These are phyloP conservation scores for Penicillium soppii DNA, from an alignment of 495 filamentous ascomycete genomes.

Conservation along the genomic window DNA sequence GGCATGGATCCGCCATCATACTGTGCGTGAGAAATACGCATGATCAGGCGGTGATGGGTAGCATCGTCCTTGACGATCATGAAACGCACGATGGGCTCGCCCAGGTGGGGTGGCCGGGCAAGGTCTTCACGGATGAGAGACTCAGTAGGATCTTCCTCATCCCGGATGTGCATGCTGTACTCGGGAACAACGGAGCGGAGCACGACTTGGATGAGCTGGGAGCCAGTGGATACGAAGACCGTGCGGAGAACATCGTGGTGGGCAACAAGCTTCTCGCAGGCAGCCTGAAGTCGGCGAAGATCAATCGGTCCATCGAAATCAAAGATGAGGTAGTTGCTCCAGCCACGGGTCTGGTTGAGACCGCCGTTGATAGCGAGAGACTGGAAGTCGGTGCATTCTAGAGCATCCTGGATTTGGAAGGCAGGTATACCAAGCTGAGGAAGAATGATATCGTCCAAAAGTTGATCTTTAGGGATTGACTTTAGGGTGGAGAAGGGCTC, in stretches of 20 bases:
- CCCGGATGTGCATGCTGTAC: slow-evolving; percentile 9
- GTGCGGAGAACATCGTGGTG: slow-evolving; percentile 47
- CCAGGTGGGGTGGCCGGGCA: slow-evolving; percentile 43
- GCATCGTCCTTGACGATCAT: slow-evolving; percentile 43
- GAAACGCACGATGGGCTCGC: slow-evolving; percentile 55
- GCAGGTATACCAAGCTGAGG: slow-evolving; percentile 6
- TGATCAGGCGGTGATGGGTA: slow-evolving; percentile 44
- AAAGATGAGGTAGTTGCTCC: slow-evolving; percentile 15
- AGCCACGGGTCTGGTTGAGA: slow-evolving; percentile 11
- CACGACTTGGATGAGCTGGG: slow-evolving; percentile 43
- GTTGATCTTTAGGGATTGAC: slow-evolving; percentile 23
- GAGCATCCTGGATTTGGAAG: slow-evolving; percentile 7
- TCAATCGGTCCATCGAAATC: slow-evolving; percentile 12
- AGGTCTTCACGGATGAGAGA: slow-evolving; percentile 34
- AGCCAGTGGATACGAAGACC: slow-evolving; percentile 44
- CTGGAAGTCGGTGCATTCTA: slow-evolving; percentile 17
- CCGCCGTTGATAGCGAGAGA: slow-evolving; percentile 12
- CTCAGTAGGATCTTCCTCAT: slow-evolving; percentile 34
- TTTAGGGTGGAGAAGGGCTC: slow-evolving; percentile 23
- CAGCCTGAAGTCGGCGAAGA: slow-evolving; percentile 18
- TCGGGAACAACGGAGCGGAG: slow-evolving; percentile 19
- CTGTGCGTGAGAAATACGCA: slow-evolving; percentile 24
- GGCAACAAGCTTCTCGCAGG: slow-evolving; percentile 44
- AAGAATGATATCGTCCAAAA: slow-evolving; percentile 10
- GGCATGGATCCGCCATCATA: slow-evolving; percentile 34